Base-by-base conservation (phyloP, 805 yeast genomes). In the Blastobotrys robertii region DNA sequence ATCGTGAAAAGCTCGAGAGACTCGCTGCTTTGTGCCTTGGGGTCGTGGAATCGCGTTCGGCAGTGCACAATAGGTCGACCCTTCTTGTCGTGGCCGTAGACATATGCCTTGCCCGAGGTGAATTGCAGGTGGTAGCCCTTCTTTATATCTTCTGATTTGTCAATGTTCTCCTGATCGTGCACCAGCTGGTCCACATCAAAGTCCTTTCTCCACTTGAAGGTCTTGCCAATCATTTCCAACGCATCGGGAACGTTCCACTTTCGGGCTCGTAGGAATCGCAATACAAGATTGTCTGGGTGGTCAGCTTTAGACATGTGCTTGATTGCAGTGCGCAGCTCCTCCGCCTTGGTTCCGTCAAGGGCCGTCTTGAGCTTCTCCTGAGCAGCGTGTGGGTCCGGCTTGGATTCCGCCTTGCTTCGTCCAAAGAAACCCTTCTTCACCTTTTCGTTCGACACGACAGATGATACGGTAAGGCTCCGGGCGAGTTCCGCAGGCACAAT, bases 221-320 rank as follows among this genome's bases (percentile, higher is more conserved):
- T 79, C 48, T 73, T 68, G n/a, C 80, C 69, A 40, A 85, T 56
- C 94, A 87, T 86, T 14, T 68, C 66, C 44, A 84, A 58, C 0
- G 86, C 71, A 55, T 78, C 75, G 51, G 77, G 80, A 15, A 79
- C 69, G 50, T 82, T 77, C 80, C 86, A 86, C 64, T 86, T 86
- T 64, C 96, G 78, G 32, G 96, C 96, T 52, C 95, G 72, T 19
- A 84, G 63, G 55, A 81, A 88, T 54, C 94, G 73, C 55, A 88
- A 68, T 28, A 85, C 40, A 51, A 80, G 62, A 53, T 83, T 81
- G 62, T 92, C 99, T 2, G 94, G 83, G 38, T 80, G 70, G 59
- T 90, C 97, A 34, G 77, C 73, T 63, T 90, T 78, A 40, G 77
- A 55, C 69, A 79, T 69, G 35, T 65, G 58, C 81, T 82, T 75